Evolutionary conservation across 208 protist species (phyloP).

Genomic region (Porcisia deanei): DNA sequence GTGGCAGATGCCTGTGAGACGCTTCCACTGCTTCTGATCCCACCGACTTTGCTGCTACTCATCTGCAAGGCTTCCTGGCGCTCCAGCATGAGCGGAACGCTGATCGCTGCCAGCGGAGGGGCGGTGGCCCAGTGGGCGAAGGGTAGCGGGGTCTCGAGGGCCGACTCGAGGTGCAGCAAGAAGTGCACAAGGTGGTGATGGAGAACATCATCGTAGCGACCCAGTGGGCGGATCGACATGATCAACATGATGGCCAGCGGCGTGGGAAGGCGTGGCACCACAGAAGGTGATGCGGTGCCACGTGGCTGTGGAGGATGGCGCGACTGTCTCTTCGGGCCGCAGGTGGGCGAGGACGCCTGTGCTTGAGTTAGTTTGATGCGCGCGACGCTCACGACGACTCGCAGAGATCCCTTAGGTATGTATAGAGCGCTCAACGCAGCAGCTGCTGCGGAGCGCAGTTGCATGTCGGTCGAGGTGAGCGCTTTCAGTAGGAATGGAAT

Average conservation of each 20-base stretch:
- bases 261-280: slow-evolving; percentile 67
- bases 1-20: slow-evolving; percentile 50
- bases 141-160: slow-evolving; percentile 57
- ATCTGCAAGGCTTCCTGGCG: slow-evolving; percentile 51
- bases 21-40: not conserved
- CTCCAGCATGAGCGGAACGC: slow-evolving; percentile 79
- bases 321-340: slow-evolving; percentile 17
- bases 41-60: slow-evolving; percentile 25
- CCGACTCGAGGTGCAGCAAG: slow-evolving; percentile 49
- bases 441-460: slow-evolving; percentile 54
- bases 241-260: slow-evolving; percentile 72
- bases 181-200: slow-evolving; percentile 83
- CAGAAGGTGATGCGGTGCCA: not conserved
- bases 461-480: slow-evolving; percentile 65
- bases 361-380: slow-evolving; percentile 76
- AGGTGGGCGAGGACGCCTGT: slow-evolving; percentile 10
- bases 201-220: slow-evolving; percentile 50
- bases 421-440: slow-evolving; percentile 45
- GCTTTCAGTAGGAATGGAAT: slow-evolving; percentile 67
- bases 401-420: slow-evolving; percentile 52
- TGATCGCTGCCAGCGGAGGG: slow-evolving; percentile 72
- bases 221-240: slow-evolving; percentile 50
- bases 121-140: slow-evolving; percentile 55
- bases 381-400: slow-evolving; percentile 68
- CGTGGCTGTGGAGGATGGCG: slow-evolving; percentile 2